Conservation (phyloP, 2,329 filamentous ascomycete species). For the Clonostachys rosea region DNA sequence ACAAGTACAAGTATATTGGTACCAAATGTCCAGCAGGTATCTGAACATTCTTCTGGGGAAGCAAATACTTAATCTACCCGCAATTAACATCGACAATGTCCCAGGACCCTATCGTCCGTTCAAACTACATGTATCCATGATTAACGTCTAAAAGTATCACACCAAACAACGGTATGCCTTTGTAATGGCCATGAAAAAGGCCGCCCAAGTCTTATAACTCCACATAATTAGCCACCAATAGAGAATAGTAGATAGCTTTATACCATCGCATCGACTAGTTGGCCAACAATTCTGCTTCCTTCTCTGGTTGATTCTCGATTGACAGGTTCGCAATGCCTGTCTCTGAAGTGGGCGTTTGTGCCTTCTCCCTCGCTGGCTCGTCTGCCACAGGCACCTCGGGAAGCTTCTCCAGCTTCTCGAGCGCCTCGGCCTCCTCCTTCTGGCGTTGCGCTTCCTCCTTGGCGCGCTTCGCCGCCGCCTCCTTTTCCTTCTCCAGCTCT, state of each 20-base stretch:
- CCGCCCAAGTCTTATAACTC: too few species aligned
- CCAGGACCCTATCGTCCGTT: too few species aligned
- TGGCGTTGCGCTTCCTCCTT: constrained; percentile 30
- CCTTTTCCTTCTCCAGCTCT: constrained; percentile 48
- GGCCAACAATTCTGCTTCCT: neutral
- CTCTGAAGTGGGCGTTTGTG: constrained; percentile 25
- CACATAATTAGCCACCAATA: too few species aligned
- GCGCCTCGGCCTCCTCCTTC: constrained; percentile 39
- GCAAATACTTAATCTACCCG: too few species aligned
- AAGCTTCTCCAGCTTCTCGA: constrained; percentile 47
- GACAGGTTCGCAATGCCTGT: constrained; percentile 27
- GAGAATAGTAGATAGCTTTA: neutral
- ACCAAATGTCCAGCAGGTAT: too few species aligned
- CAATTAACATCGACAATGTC: too few species aligned
- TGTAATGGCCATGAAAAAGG: too few species aligned
- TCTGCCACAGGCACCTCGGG: constrained; percentile 29
- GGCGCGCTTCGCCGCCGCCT: constrained; percentile 41
- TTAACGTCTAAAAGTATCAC: too few species aligned
- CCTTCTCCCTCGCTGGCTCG: constrained; percentile 22
- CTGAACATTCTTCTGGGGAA: too few species aligned
- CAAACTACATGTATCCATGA: too few species aligned
- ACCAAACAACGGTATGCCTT: too few species aligned
- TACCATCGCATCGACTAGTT: neutral
- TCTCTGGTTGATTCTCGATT: constrained; percentile 7
- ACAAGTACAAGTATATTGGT: neutral